Evolutionary conservation across 148 eudicot genomes (phyloP), one percentile per base, ranked within the genome.

Genomic region (Rhododendron kiyosumense): DNA sequence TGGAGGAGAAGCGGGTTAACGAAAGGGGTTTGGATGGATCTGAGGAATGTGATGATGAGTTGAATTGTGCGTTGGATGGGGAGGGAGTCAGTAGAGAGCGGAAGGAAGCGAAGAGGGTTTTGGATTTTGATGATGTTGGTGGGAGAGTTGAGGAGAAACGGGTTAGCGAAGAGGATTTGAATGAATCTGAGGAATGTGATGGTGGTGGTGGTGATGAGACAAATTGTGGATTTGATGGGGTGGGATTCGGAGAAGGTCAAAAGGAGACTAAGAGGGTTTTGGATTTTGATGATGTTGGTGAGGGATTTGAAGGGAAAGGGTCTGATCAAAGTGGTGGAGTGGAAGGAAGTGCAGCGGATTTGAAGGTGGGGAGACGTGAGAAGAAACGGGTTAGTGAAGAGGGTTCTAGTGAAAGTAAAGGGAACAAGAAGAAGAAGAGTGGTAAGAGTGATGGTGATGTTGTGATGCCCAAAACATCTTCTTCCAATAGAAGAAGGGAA

Each of bases 261-360:
- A 84, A 73, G 49, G 89, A 87, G 45, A 86, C 91, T 30, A 93
- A 90, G 89, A 88, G 92, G 86, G 92, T 45, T 78, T 78, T 93
- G 91, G 92, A 91, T 45, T 95, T 92, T 86, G 94, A 85, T 88
- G 92, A 87, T 63, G 73, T 12, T 48, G 87, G 1, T 22, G 77
- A 54, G 1, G 87, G 30, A 41, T 84, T 82, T 48, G 87, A n/a
- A 17, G 90, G 52, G 63, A 48, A 78, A 32, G 22, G 18, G 48
- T 6, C 43, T 46, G 82, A 63, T 69, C 59, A 48, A 34, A 71
- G 82, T 12, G 86, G 41, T 63, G 88, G 18, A 46, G 41, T 74
- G 74, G 65, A 76, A 22, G 86, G 71, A 28, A 78, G 12, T 22
- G 34, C 49, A 9, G 59, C 45, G 20, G 89, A 87, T 86, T 78